Evolutionary conservation across 192 early-diverging fungal species (phyloP).

Genomic region (Entomortierella lignicola): DNA sequence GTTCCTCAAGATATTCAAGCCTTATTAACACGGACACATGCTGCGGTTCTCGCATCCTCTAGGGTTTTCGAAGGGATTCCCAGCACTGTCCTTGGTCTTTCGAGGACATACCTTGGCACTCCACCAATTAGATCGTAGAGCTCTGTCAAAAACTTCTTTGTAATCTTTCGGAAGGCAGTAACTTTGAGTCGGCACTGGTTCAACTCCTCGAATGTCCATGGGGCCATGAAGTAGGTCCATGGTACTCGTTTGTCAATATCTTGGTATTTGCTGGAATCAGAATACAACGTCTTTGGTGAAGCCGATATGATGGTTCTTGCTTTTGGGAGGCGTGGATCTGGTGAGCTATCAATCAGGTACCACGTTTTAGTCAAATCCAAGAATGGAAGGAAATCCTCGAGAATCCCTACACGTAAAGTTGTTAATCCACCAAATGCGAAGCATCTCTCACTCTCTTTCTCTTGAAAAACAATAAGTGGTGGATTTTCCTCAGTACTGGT

Average conservation of each 20-base stretch:
- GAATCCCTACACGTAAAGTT: constrained; percentile 10
- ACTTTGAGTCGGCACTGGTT: background rate
- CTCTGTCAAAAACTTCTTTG: constrained; percentile 2
- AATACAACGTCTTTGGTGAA: constrained; percentile 24
- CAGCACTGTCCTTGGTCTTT: background rate
- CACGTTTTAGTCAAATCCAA: constrained; percentile 8
- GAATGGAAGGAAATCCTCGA: constrained; percentile 19
- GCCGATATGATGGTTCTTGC: constrained; percentile 24
- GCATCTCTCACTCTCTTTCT: constrained; percentile 5
- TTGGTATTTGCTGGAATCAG: background rate
- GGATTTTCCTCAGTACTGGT: constrained; percentile 27
- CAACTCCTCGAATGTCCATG: constrained; percentile 19
- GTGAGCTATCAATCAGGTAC: constrained; percentile 34
- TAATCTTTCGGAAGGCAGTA: constrained; percentile 9
- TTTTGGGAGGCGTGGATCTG: background rate
- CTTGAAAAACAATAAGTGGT: constrained; percentile 33
- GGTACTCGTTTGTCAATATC: constrained; percentile 11
- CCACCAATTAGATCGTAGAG: constrained; percentile 25
- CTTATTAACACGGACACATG: constrained; percentile 6
- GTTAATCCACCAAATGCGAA: constrained; percentile 32
- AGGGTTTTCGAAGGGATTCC: background rate
- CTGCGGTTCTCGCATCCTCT: background rate
- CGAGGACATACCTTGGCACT: constrained; percentile 40
- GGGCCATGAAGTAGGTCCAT: constrained; percentile 30
- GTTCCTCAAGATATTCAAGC: constrained; percentile 4